Base-by-base conservation (phyloP, 345 rosid genomes). In the Raphanus sativus region DNA sequence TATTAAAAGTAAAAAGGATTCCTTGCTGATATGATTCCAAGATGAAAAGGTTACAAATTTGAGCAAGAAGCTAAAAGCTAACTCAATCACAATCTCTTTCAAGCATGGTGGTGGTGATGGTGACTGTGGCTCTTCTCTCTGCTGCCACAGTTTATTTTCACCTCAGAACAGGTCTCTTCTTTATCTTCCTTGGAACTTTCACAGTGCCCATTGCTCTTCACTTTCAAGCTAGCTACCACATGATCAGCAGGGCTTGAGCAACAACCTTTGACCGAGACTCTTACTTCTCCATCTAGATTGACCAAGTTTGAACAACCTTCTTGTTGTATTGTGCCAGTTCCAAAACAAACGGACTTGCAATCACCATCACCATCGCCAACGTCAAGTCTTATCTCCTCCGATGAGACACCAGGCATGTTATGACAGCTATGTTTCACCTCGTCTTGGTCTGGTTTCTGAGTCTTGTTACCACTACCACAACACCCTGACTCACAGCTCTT, bases 401-500 rank as follows among this genome's bases (percentile, higher is more conserved):
- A 45, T 45, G 6, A 64, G 34, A 32, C 25, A 6, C 21, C 13
- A 50, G 50, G 54, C 71, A 74, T 74, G 67, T 69, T 10, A 54
- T 45, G 62, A 75, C 82, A 69, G 75, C 75, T 69, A 54, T 55
- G 67, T 62, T 69, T 45, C 30, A 38, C 62, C 16, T 62, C 61
- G 12, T 63, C 45, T 54, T 75, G 70, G 32, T 75, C 71, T 24
- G 15, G 40, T 62, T 62, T 11, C 50, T 74, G 67, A 63, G 17
- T 80, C 64, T 80, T 69, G 33, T 74, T 29, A 69, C 82, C 56
- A 50, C 21, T 50, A 50, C 56, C 71, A 68, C 62, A 74, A 69
- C 75, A 74, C 30, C 82, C 75, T 0, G 65, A 79, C 38, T 68
- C 75, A 74, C 62, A 78, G 30, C 33, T 66, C 63, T 78, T 48